phyloP scores from a whole-genome alignment of 2,329 filamentous ascomycete genomes.

The Cercospora sojina region DNA sequence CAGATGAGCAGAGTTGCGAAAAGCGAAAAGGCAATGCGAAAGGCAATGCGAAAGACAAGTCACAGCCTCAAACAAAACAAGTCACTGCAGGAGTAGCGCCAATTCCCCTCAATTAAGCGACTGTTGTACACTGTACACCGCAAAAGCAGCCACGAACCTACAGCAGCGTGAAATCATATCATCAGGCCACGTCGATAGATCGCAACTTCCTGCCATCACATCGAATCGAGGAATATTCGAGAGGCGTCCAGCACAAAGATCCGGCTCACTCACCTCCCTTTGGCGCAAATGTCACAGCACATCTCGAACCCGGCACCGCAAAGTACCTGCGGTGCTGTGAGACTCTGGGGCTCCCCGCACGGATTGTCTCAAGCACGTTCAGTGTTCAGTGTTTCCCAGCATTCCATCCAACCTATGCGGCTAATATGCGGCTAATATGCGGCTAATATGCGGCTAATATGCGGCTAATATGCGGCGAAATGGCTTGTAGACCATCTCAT shows the following conservation, averaged over 20 bases:
- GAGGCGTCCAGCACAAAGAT: not conserved
- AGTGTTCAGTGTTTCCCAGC: not conserved
- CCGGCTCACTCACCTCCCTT: not conserved
- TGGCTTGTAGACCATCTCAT: not conserved
- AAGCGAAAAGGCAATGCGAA: not conserved
- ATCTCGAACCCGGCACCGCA: not conserved
- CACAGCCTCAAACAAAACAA: not conserved
- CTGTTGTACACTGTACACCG: not conserved
- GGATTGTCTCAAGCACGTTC: not conserved
- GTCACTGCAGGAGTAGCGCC: not conserved
- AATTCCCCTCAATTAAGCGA: not conserved
- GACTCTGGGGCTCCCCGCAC: not conserved
- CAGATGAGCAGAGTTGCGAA: not conserved
- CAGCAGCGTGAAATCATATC: not conserved
- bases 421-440: not conserved
- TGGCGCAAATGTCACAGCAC: not conserved
- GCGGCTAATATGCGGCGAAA: not conserved
- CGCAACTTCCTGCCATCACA: not conserved
- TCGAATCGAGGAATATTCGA: not conserved
- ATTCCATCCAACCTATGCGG: not conserved
- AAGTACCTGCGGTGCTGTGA: not conserved
- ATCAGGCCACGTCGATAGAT: not conserved
- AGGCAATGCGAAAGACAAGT: not conserved
- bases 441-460: not conserved
- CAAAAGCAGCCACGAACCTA: constrained; percentile 1